phyloP scores from a whole-genome alignment of 495 filamentous ascomycete genomes.

The Trichoderma gamsii region DNA sequence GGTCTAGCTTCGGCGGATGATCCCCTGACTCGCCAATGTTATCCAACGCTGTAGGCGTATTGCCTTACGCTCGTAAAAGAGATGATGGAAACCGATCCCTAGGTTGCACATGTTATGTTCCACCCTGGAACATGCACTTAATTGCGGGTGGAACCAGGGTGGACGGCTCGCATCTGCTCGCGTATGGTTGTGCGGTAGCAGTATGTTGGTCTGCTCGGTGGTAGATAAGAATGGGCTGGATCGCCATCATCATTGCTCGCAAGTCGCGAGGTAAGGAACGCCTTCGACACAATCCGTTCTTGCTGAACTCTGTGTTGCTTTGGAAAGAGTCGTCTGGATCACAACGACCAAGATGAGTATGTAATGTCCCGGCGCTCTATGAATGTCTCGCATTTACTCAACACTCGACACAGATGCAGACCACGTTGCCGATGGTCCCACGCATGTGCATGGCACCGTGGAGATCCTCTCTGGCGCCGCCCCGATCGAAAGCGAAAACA shows the following conservation, averaged over 20 bases:
- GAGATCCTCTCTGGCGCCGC: slow-evolving; percentile 16
- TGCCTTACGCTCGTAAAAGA: neutral
- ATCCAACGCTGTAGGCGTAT: neutral
- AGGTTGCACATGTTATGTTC: neutral
- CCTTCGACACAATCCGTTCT: neutral
- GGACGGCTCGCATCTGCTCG: neutral
- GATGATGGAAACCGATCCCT: neutral
- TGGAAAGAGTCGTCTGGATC: neutral
- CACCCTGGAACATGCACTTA: neutral
- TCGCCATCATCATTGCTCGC: neutral
- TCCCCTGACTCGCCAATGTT: slow-evolving; percentile 2
- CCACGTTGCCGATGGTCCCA: slow-evolving; percentile 17
- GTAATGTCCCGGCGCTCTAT: neutral
- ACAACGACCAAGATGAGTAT: neutral
- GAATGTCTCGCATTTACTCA: neutral
- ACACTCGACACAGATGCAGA: slow-evolving; percentile 7
- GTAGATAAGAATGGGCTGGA: neutral
- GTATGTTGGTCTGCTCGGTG: neutral
- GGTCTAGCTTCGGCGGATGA: neutral
- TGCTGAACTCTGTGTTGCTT: neutral
- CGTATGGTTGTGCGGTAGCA: neutral
- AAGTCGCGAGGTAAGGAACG: neutral
- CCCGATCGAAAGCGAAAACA: slow-evolving; percentile 14
- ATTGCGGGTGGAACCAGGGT: neutral
- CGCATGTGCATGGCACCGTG: slow-evolving; percentile 8